A percentile compares a stretch with the other conserved stretches of the same genome.
These are phyloP conservation scores for Coemansia guatemalensis DNA, from an alignment of 192 early-diverging fungal genomes.

Conservation along the genomic window DNA sequence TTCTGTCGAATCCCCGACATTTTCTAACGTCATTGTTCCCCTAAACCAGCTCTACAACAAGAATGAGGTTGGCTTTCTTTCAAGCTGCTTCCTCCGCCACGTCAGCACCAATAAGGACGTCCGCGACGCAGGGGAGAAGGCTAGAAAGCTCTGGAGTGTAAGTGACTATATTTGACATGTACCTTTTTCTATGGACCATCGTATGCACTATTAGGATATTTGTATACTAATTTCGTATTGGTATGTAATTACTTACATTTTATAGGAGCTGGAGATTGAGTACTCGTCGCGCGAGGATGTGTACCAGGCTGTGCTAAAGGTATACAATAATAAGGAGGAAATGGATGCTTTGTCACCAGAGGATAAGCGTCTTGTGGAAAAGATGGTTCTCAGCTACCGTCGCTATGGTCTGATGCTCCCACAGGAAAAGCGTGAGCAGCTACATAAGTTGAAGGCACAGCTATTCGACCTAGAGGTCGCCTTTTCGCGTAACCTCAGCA, in stretches of 20 bases:
- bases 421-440: slow-evolving; percentile 53
- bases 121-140: slow-evolving; percentile 59
- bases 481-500: slow-evolving; percentile 60
- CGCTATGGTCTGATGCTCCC: slow-evolving; percentile 64
- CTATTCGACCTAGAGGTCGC: slow-evolving; percentile 57
- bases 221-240: background rate
- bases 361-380: slow-evolving; percentile 60
- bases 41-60: background rate
- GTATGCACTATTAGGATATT: too few relatives aligned
- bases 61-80: background rate
- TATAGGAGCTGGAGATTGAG: slow-evolving; percentile 6
- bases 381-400: slow-evolving; percentile 57
- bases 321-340: slow-evolving; percentile 36
- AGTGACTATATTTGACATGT: background rate
- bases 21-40: slow-evolving; percentile 5
- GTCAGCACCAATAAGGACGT: slow-evolving; percentile 52
- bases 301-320: slow-evolving; percentile 48
- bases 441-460: slow-evolving; percentile 14
- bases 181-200: background rate
- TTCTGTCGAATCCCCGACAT: background rate
- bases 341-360: slow-evolving; percentile 49
- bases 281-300: slow-evolving; percentile 54
- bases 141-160: slow-evolving; percentile 46
- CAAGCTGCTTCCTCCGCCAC: slow-evolving; percentile 8
- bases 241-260: background rate